Percentiles rank a stretch among this genome's conserved stretches.
Conservation (phyloP, 2,329 filamentous ascomycete species). For the Hymenoscyphus infarciens region DNA sequence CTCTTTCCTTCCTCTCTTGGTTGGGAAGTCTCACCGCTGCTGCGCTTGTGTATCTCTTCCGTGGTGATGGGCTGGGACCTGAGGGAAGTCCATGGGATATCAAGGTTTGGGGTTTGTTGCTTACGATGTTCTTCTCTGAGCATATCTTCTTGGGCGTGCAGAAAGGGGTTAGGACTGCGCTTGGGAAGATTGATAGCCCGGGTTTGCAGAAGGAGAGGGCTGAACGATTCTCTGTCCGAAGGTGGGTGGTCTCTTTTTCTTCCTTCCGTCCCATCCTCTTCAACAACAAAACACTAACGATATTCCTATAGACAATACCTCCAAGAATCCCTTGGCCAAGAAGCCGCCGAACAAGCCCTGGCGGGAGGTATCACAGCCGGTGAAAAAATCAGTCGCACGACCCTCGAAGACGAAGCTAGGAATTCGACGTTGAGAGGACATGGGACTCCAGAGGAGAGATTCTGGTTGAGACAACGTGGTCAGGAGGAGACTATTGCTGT, state of each 20-base stretch:
- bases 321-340: constrained; percentile 64
- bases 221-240: constrained; percentile 77
- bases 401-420: constrained; percentile 61
- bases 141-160: constrained; percentile 83
- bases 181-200: constrained; percentile 79
- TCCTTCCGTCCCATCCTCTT: neutral
- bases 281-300: constrained; percentile 10
- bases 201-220: constrained; percentile 81
- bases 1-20: constrained; percentile 88
- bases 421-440: constrained; percentile 47
- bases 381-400: constrained; percentile 61
- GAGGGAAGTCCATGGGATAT: constrained; percentile 67
- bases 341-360: constrained; percentile 47
- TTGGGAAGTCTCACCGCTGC: constrained; percentile 83
- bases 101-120: constrained; percentile 73
- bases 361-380: constrained; percentile 47
- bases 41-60: constrained; percentile 87
- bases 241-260: constrained; percentile 49
- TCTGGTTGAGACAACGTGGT: constrained; percentile 60
- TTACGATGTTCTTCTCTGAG: constrained; percentile 81
- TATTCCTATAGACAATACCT: constrained; percentile 42
- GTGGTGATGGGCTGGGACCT: constrained; percentile 60
- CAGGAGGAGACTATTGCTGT: constrained; percentile 55
- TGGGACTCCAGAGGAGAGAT: constrained; percentile 53
- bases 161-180: constrained; percentile 65